phyloP scores from a whole-genome alignment of 1,284 basidiomycete genomes.

The Hemileia vastatrix region DNA sequence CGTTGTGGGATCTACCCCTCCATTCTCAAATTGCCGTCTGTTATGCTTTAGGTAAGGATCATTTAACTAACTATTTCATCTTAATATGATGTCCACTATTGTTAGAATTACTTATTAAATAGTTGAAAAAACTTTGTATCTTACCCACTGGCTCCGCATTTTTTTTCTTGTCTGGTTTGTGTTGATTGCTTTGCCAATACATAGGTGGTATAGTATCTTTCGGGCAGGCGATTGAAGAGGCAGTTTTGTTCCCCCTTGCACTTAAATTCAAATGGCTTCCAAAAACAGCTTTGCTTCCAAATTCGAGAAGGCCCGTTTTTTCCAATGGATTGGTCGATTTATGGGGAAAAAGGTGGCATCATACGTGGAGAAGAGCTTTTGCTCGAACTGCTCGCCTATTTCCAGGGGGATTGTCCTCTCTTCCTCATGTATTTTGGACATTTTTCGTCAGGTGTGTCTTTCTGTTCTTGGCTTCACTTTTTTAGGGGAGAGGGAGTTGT shows the following conservation, averaged over 20 bases:
- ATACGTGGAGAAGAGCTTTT: constrained; percentile 12
- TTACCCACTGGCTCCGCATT: too few relatives aligned
- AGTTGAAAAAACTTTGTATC: too few relatives aligned
- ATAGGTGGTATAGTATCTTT: constrained; percentile 12
- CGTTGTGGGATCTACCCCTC: not conserved
- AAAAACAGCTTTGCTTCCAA: constrained; percentile 5
- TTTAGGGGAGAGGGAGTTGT: not conserved
- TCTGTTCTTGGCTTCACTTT: not conserved
- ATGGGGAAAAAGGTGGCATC: constrained; percentile 18
- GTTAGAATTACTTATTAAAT: too few relatives aligned
- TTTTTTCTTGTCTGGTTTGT: too few relatives aligned
- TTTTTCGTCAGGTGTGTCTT: constrained; percentile 7
- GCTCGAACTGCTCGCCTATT: constrained; percentile 2
- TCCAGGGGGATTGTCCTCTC: not conserved
- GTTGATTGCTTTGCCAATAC: too few relatives aligned
- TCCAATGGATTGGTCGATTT: constrained; percentile 8
- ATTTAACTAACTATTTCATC: too few relatives aligned
- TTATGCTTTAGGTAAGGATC: constrained; percentile 16
- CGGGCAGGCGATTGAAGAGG: constrained; percentile 12
- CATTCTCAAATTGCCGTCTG: constrained; percentile 1
- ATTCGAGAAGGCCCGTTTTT: constrained; percentile 8
- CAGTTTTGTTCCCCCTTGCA: constrained; percentile 7
- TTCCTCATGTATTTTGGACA: constrained; percentile 1
- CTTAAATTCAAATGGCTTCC: constrained; percentile 5
- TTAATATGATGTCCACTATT: too few relatives aligned